phyloP scores from a whole-genome alignment of 306 rosid genomes.

The Cucurbita maxima region DNA sequence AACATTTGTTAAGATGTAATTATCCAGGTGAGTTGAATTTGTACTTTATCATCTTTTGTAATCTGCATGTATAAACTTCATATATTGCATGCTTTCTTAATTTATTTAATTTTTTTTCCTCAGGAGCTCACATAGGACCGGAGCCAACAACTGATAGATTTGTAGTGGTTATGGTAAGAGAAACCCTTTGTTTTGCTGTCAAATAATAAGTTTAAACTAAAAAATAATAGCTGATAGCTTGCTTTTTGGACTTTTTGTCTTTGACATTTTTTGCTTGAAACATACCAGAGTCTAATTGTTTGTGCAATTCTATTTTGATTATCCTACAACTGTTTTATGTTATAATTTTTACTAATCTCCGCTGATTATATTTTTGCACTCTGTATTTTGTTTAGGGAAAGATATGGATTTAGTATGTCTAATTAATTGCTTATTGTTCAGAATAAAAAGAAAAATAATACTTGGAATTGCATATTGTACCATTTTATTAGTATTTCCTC shows the following conservation, averaged over 20 bases:
- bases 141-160: slow-evolving; percentile 98
- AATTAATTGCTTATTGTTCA: not conserved
- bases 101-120: slow-evolving; percentile 3
- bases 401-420: not conserved
- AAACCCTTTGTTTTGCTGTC: not conserved
- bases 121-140: slow-evolving; percentile 95
- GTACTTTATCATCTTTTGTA: not conserved
- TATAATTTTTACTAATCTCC: not conserved
- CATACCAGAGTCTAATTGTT: not conserved
- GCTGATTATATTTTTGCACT: not conserved
- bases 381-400: not conserved
- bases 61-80: not conserved
- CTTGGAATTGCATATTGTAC: not conserved
- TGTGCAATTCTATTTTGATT: not conserved
- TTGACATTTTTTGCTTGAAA: not conserved
- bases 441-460: no score
- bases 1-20: slow-evolving; percentile 61
- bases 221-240: not conserved
- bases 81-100: not conserved
- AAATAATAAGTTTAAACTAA: not conserved
- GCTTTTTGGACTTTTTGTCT: not conserved
- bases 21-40: slow-evolving; percentile 64
- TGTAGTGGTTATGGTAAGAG: slow-evolving; percentile 78
- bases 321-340: not conserved
- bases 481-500: not conserved